These are phyloP conservation scores for Kuraishia ogatae DNA, from an alignment of 805 yeast species.

Conservation along the genomic window DNA sequence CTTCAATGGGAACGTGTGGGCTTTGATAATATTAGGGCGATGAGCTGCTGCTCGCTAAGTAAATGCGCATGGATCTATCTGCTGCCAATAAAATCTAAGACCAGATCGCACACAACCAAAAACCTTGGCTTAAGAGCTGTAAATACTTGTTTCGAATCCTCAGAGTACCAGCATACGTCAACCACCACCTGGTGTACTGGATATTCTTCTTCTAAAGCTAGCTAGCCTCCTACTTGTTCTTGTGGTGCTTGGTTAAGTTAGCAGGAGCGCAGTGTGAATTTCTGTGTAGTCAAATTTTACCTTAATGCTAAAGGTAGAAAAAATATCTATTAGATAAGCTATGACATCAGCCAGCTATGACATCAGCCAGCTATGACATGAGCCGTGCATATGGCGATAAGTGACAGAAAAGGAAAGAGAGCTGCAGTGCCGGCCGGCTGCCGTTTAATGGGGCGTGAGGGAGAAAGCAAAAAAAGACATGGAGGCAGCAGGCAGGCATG, in stretches of 20 bases:
- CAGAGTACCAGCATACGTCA: background rate
- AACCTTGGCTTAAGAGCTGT: background rate
- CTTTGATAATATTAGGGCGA: background rate
- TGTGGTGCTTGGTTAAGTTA: background rate
- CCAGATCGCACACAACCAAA: background rate
- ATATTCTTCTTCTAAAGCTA: no score
- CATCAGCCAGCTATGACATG: background rate
- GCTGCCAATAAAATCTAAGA: background rate
- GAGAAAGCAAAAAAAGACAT: no score
- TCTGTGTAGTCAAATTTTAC: background rate
- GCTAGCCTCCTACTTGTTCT: constrained; percentile 8
- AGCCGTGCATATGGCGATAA: background rate
- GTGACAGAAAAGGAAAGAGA: background rate
- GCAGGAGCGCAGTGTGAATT: background rate
- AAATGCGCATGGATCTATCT: background rate
- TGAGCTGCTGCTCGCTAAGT: background rate
- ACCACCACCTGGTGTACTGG: background rate
- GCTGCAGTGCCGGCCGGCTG: background rate
- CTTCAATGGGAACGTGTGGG: background rate
- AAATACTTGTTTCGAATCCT: background rate
- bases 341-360: background rate
- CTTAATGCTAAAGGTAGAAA: background rate
- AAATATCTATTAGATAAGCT: background rate
- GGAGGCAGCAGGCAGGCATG: no score
- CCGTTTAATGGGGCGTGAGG: no score